These are phyloP conservation scores for Nemania sp. DNA, from an alignment of 2,329 filamentous ascomycete species.

Conservation along the genomic window DNA sequence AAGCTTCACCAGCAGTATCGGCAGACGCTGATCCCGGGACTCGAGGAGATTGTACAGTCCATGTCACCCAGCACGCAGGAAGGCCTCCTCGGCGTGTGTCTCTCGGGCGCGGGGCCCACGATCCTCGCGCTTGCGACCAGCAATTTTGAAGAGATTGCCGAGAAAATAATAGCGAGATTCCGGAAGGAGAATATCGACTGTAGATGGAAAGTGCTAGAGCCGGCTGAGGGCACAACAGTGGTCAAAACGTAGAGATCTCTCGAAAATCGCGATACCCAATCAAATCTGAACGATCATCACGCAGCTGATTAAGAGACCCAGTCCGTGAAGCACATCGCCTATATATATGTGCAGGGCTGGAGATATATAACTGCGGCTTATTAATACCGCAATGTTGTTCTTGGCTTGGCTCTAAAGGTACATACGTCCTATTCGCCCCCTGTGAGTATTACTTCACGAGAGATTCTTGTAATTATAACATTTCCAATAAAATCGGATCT, in stretches of 20 bases:
- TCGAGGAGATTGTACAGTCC: slow-evolving; percentile 86
- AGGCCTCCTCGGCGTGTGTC: slow-evolving; percentile 88
- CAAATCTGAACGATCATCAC: too few relatives aligned
- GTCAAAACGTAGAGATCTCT: slow-evolving; percentile 24
- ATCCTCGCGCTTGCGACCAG: slow-evolving; percentile 90
- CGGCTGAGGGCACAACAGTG: slow-evolving; percentile 68
- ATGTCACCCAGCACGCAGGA: slow-evolving; percentile 87
- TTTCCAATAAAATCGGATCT: too few relatives aligned
- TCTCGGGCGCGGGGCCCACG: slow-evolving; percentile 92
- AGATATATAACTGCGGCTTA: too few relatives aligned
- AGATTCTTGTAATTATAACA: too few relatives aligned
- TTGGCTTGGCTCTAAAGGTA: too few relatives aligned
- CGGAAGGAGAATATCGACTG: slow-evolving; percentile 74
- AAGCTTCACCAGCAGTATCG: slow-evolving; percentile 97
- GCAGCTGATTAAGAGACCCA: too few relatives aligned
- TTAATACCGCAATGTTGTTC: too few relatives aligned
- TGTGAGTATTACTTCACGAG: too few relatives aligned
- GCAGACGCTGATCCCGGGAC: slow-evolving; percentile 84
- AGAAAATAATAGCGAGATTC: slow-evolving; percentile 76
- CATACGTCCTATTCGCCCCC: too few relatives aligned
- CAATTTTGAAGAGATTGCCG: slow-evolving; percentile 86
- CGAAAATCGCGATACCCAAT: too few relatives aligned
- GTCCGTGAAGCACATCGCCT: too few relatives aligned
- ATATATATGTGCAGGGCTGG: background rate
- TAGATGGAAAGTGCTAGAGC: slow-evolving; percentile 85